Base-by-base conservation (phyloP, 305 asterid species). In the Solanum hybrid region DNA sequence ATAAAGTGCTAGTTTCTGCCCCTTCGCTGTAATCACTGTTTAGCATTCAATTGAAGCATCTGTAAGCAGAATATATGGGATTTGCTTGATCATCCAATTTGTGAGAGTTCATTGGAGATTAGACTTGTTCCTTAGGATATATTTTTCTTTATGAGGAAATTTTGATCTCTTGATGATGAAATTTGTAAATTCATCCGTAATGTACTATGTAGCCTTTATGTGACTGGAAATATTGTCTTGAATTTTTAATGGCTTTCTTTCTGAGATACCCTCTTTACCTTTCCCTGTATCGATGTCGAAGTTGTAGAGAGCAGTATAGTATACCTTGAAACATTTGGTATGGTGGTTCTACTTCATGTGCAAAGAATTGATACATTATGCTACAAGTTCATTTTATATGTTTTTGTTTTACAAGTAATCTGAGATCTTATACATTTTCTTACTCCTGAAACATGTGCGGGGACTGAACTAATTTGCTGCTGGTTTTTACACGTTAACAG, bases 401-500 rank as follows among this genome's bases (percentile, higher is more conserved):
- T 51, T 29, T 46, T 29, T 27, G 27, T 40, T 81, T 27, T 40
- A 4, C 2, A 85, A 56, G 46, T 85, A 31, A 82, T 89, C 85
- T 56, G 86, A 89, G 85, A 40, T 85, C 77, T 87, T 56, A 79
- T 86, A 86, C 91, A 73, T 13, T 84, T 86, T 86, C 88, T 78
- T 86, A 72, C 86, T 88, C 88, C 84, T 91, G 89, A 77, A 91
- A 91, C 91, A 29, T 89, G 86, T 91, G 88, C 42, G 87, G 89
- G 75, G 3, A 85, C 86, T 90, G 89, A 88, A 56, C 80, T 87
- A 37, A 37, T 88, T 89, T 87, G 78, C 85, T 92, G 93, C 90
- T 91, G 97, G 91, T 90, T 91, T 89, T 36, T 91, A 90, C 90
- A 96, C 94, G 89, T 90, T 64, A 84, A 91, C 91, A 98, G 99